Evolutionary conservation across 2,329 filamentous ascomycete species (phyloP), one percentile per base, ranked within the genome.

Genomic region (Fusarium sp.): DNA sequence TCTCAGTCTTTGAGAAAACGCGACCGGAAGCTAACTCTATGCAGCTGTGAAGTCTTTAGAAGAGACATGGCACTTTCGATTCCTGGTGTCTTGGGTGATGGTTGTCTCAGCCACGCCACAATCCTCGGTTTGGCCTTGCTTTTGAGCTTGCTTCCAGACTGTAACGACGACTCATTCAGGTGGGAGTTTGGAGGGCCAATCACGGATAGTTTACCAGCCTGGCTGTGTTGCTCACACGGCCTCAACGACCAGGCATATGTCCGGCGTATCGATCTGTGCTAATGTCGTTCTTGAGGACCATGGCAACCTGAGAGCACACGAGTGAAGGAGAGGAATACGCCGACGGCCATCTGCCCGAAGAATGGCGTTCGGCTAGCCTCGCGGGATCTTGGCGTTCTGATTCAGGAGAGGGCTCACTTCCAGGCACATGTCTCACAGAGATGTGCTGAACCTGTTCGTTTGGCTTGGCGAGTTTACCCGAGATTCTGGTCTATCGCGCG

Each of bases 51-150:
- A 27, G 33, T 13, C 20, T 38, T 58, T n/a, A 9, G 33, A 38
- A 58, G 20, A 11, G 40, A 58, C 9, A 42, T 38, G 40, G 25
- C 22, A 13, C 31, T 35, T 58, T 33, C 18, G 16, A 36, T 58
- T n/a, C 16, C 22, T 50, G 18, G 33, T 16, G 20, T 63, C 16
- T 7, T n/a, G 16, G 25, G 33, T 27, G 40, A 61, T 50, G 29
- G 16, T 54, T 57, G 38, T 67, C 69, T 63, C 42, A 63, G 58
- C 57, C 36, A 62, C 59, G 54, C 40, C 36, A 62, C 59, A 20
- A 57, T n/a, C n/a, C 45, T 54, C n/a, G 60, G 20, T 22, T 54
- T 22, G 33, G 20, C n/a, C 8, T 22, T 54, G 45, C 18, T 25
- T 25, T 63, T 16, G 18, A 31, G 16, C 47, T 52, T 27, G 25